phyloP scores from a whole-genome alignment of 2,329 filamentous ascomycete species.

The Teratosphaeria nubilosa region DNA sequence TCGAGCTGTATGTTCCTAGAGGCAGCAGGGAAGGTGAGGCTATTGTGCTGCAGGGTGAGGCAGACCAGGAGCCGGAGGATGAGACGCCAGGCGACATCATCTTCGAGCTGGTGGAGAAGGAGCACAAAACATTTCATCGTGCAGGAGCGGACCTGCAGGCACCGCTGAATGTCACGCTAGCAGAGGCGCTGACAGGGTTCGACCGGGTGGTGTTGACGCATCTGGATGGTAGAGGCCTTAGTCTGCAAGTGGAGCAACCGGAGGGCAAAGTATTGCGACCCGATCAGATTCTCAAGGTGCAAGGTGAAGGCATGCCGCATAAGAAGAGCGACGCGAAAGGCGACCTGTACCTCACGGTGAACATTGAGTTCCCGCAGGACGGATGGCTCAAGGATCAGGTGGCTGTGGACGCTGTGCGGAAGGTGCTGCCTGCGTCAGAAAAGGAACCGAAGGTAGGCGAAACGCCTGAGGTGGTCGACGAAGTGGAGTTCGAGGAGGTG shows the following conservation, averaged over 20 bases:
- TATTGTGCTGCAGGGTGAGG: conserved; percentile 85
- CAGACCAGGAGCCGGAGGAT: conserved; percentile 82
- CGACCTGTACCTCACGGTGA: conserved; percentile 76
- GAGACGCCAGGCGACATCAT: conserved; percentile 87
- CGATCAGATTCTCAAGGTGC: conserved; percentile 73
- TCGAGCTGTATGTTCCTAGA: conserved; percentile 91
- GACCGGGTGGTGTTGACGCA: conserved; percentile 83
- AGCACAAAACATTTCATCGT: conserved; percentile 72
- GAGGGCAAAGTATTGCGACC: conserved; percentile 70
- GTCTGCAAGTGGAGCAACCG: conserved; percentile 61
- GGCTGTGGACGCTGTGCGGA: conserved; percentile 58
- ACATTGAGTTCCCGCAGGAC: conserved; percentile 80
- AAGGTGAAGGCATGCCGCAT: conserved; percentile 86
- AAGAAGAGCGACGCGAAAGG: conserved; percentile 78
- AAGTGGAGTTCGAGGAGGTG: conserved; percentile 77
- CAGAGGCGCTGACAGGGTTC: conserved; percentile 80
- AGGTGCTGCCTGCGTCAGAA: conserved; percentile 56
- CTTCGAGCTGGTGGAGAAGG: conserved; percentile 73
- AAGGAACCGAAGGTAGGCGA: conserved; percentile 37
- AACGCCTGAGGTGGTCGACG: conserved; percentile 66
- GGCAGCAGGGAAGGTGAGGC: conserved; percentile 72
- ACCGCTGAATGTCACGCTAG: conserved; percentile 68
- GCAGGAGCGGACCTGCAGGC: conserved; percentile 77
- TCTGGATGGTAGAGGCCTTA: conserved; percentile 84
- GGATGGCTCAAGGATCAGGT: conserved; percentile 66